Percentiles rank a stretch among this genome's conserved stretches.
These are phyloP conservation scores for Plasmodium berghei DNA, from an alignment of 169 alveolate genomes.

Conservation along the genomic window DNA sequence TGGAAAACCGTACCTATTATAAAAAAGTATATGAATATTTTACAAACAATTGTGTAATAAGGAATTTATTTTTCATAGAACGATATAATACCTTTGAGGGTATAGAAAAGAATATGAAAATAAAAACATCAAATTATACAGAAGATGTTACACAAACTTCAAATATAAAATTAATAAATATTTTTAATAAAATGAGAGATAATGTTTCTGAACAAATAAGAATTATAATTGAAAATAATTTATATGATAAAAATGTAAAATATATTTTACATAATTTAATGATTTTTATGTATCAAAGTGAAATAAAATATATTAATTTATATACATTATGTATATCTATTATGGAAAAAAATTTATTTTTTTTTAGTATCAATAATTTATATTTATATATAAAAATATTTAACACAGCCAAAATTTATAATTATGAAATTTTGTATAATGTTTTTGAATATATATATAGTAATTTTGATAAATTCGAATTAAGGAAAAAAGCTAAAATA, in stretches of 20 bases:
- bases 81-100: not conserved
- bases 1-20: no score
- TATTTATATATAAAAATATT: conserved; percentile 26
- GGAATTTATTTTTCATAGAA: not conserved
- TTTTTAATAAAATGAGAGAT: conserved; percentile 9
- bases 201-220: conserved; percentile 21
- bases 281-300: conserved; percentile 11
- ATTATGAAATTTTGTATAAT: conserved; percentile 16
- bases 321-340: conserved; percentile 17
- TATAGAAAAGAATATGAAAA: no score
- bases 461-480: conserved; percentile 21
- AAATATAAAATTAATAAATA: conserved; percentile 1
- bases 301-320: conserved; percentile 17
- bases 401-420: conserved; percentile 19
- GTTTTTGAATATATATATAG: conserved; percentile 22
- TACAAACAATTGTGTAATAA: not conserved
- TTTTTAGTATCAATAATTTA: conserved; percentile 26
- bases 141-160: not conserved
- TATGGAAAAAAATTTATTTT: conserved; percentile 2
- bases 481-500: conserved; percentile 29
- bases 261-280: conserved; percentile 36
- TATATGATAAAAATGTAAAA: conserved; percentile 14
- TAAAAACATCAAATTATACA: no score
- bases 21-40: conserved; percentile 3
- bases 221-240: conserved; percentile 38